These are phyloP conservation scores for Zangia roseola DNA, from an alignment of 768 basidiomycete species.

Conservation along the genomic window DNA sequence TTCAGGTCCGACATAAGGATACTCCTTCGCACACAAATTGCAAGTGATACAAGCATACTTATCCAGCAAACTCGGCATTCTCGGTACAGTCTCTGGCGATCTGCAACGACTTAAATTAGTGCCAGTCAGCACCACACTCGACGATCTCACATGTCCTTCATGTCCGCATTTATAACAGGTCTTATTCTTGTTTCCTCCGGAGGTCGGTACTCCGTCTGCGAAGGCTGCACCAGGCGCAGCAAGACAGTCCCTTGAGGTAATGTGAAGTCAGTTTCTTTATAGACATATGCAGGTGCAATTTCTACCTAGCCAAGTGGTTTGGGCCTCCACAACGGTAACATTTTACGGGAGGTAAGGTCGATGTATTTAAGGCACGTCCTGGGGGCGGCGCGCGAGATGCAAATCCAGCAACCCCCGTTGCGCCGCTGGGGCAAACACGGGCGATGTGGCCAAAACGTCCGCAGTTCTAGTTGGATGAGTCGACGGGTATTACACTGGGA, in stretches of 20 bases:
- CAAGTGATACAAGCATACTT: slow-evolving; percentile 20
- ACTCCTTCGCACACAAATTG: slow-evolving; percentile 7
- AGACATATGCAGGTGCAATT: slow-evolving; percentile 1
- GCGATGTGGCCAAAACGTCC: slow-evolving; percentile 84
- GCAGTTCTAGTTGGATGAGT: slow-evolving; percentile 53
- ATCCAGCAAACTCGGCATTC: slow-evolving; percentile 49
- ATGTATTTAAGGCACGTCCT: slow-evolving; percentile 72
- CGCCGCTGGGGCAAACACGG: slow-evolving; percentile 62
- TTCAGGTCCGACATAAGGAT: slow-evolving; percentile 10
- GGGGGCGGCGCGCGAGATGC: slow-evolving; percentile 70
- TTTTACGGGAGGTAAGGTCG: slow-evolving; percentile 77
- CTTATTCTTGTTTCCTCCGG: slow-evolving; percentile 59
- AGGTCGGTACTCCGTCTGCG: slow-evolving; percentile 41
- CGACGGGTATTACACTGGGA: slow-evolving; percentile 1
- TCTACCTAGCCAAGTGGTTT: slow-evolving; percentile 81
- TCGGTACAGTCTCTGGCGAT: slow-evolving; percentile 69
- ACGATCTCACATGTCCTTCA: slow-evolving; percentile 74
- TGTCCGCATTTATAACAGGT: slow-evolving; percentile 88
- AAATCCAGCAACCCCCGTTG: slow-evolving; percentile 44
- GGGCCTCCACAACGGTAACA: slow-evolving; percentile 89
- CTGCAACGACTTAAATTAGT: slow-evolving; percentile 31
- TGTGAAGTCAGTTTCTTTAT: slow-evolving; percentile 4
- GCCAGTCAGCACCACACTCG: not conserved
- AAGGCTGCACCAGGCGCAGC: slow-evolving; percentile 61
- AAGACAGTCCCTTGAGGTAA: slow-evolving; percentile 66